Evolutionary conservation across 306 rosid species (phyloP).

Genomic region (Crotalaria pallida): DNA sequence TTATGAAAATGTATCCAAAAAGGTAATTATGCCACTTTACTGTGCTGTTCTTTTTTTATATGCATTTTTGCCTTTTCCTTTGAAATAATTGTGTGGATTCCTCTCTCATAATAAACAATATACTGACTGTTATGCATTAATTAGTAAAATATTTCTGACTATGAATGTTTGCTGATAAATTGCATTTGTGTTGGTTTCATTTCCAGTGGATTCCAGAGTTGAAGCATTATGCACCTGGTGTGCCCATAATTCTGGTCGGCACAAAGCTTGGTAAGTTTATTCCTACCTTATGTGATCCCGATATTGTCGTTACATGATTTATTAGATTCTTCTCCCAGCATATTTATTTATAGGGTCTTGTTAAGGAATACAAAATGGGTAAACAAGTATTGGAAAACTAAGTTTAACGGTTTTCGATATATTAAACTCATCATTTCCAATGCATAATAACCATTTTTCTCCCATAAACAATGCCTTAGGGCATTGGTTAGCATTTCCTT

Average conservation of each 20-base stretch:
- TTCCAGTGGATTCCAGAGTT: slow-evolving; percentile 99
- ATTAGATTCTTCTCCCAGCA: neutral
- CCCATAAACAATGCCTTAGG: no score
- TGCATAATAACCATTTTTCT: no score
- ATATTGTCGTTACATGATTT: neutral
- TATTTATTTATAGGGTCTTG: no score
- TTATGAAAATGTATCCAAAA: slow-evolving; percentile 66
- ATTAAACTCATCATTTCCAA: no score
- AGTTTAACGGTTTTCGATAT: no score
- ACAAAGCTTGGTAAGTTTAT: slow-evolving; percentile 80
- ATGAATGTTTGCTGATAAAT: neutral
- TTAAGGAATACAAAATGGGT: no score
- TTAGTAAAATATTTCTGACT: slow-evolving; percentile 1
- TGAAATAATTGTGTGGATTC: neutral
- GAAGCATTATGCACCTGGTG: slow-evolving; percentile 99
- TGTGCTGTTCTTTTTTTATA: neutral
- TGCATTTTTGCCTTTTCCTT: neutral
- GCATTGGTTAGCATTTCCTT: no score
- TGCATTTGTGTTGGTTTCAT: slow-evolving; percentile 20
- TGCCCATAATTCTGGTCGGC: slow-evolving; percentile 94
- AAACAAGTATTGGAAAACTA: no score
- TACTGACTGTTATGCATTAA: neutral
- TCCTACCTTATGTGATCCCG: slow-evolving; percentile 15
- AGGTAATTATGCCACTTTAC: slow-evolving; percentile 25
- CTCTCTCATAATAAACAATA: neutral